Evolutionary conservation across 352 stramenopile genomes (phyloP), one percentile per base, ranked within the genome.

Genomic region (Phytophthora hybrid): DNA sequence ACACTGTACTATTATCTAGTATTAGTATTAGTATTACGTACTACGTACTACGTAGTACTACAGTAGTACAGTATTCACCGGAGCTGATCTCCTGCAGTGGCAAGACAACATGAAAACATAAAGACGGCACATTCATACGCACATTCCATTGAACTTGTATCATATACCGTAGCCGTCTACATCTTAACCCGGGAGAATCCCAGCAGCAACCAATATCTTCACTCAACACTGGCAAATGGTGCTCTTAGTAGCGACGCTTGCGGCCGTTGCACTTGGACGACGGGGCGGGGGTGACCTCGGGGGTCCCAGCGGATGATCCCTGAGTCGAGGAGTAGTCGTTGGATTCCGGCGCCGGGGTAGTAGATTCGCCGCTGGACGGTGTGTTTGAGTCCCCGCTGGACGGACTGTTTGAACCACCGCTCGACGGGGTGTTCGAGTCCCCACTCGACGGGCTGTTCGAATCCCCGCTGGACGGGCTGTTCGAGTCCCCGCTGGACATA

Each of bases 131-230:
- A 72, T 23, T 31, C 46, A 76, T 68, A 72, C 55, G 10, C 63
- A 72, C 51, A 54, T 76, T 67, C 62, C 63, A 72, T 76, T 76
- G 69, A 76, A 76, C 41, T 72, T 67, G 63, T 68, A 72, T 69
- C 59, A 63, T 41, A 63, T 58, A 63, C 49, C 53, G 14, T 31
- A 68, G 29, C 59, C 44, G 34, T 63, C 46, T 71, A 76, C 68
- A 66, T 49, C 29, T 34, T 66, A 39, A 39, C 9, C 57, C 18
- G 63, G 26, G 18, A 23, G n/a, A 1, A 41, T 19, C 14, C 29
- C n/a, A 49, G 19, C 9, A 34, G 29, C 46, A 67, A 53, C 39
- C 26, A 68, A 57, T 64, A 54, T 72, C 47, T 67, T 69, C 57
- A 65, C 44, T 69, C 63, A 69, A 69, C 64, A 77, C 53, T 69